Evolutionary conservation across 2,329 filamentous ascomycete genomes (phyloP).

Genomic region (Fragosphaeria purpurea): DNA sequence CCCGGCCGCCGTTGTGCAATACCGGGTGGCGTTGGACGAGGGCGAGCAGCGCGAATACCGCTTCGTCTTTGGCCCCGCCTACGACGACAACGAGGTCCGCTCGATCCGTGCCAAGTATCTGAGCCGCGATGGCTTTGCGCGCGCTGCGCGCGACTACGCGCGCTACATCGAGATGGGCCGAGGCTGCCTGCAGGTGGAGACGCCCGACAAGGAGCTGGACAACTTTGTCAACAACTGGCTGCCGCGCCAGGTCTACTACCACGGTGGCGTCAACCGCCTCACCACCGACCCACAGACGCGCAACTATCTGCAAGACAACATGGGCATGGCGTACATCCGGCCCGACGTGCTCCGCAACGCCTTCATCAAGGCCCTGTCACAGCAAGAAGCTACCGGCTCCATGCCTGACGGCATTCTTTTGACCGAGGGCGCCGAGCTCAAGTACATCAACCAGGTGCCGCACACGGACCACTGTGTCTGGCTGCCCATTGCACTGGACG

Average conservation of each 20-base stretch:
- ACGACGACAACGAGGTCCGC: constrained; percentile 39
- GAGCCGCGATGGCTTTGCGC: constrained; percentile 35
- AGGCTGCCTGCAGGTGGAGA: constrained; percentile 42
- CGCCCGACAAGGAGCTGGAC: constrained; percentile 43
- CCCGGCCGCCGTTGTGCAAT: constrained; percentile 43
- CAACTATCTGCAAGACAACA: constrained; percentile 50
- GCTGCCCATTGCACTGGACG: constrained; percentile 44
- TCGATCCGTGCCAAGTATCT: constrained; percentile 37
- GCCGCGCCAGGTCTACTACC: constrained; percentile 47
- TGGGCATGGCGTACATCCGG: constrained; percentile 50
- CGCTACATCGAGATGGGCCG: constrained; percentile 39
- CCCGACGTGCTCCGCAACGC: constrained; percentile 37
- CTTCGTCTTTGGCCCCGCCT: constrained; percentile 45
- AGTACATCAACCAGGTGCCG: constrained; percentile 52
- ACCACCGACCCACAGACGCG: constrained; percentile 50
- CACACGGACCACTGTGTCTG: constrained; percentile 51
- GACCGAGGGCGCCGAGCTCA: constrained; percentile 42
- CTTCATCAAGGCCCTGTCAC: constrained; percentile 38
- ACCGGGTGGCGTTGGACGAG: constrained; percentile 30
- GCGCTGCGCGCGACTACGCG: constrained; percentile 36
- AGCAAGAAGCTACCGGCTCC: constrained; percentile 43
- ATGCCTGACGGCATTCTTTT: constrained; percentile 50
- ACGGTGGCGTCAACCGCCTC: constrained; percentile 48
- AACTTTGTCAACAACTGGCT: constrained; percentile 52
- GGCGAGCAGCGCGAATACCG: constrained; percentile 36